Conservation (phyloP, 352 stramenopile genomes). For the Pythium brassicae region DNA sequence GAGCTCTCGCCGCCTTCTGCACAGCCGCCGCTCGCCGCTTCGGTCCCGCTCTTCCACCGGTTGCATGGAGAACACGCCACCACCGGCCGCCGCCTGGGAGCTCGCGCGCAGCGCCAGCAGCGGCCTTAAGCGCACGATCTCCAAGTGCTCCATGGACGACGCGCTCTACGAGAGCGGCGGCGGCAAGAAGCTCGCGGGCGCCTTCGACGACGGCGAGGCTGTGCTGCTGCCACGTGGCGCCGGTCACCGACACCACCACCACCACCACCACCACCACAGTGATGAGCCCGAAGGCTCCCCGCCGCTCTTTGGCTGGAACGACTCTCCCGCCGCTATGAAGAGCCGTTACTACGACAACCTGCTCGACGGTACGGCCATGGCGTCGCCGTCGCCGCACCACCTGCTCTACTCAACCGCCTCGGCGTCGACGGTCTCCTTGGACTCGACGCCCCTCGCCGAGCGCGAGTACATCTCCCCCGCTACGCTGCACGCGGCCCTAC, state of each 20-base stretch:
- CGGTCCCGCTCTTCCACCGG: not conserved
- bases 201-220: conserved; percentile 23
- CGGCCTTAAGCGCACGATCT: conserved; percentile 71
- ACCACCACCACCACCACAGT: not conserved
- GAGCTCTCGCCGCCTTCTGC: too few relatives aligned
- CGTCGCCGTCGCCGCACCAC: conserved; percentile 33
- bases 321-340: conserved; percentile 20
- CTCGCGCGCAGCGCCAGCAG: not conserved
- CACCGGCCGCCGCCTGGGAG: conserved; percentile 3
- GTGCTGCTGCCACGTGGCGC: conserved; percentile 39
- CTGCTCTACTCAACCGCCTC: conserved; percentile 18
- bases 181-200: conserved; percentile 41
- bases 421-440: conserved; percentile 18
- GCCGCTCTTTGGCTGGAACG: conserved; percentile 27
- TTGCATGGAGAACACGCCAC: conserved; percentile 8
- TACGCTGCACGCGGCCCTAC: conserved; percentile 37
- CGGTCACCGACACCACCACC: not conserved
- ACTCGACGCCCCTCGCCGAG: conserved; percentile 9
- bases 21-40: too few relatives aligned
- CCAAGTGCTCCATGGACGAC: conserved; percentile 61
- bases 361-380: conserved; percentile 22
- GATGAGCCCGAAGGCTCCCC: conserved; percentile 35
- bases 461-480: conserved; percentile 40
- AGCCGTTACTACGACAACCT: conserved; percentile 33
- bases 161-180: conserved; percentile 16